Base-by-base conservation (phyloP, 2,329 filamentous ascomycete genomes). In the Monilinia aucupariae region DNA sequence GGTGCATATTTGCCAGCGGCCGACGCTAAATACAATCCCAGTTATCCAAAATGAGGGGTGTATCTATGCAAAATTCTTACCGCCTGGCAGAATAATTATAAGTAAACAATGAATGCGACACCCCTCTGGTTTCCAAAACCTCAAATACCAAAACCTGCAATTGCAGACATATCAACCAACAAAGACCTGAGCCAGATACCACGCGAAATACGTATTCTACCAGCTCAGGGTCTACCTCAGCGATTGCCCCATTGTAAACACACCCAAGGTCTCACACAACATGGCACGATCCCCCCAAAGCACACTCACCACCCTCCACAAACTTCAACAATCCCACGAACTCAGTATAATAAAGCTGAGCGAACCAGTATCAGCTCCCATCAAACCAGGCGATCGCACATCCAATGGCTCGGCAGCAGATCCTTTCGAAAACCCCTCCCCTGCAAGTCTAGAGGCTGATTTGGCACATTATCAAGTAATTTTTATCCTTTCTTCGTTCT, bases 371-470 rank as follows among this genome's bases (percentile, higher is more conserved):
- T 82, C 84, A 48, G 81, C 82, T 52, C 80, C 82, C 58, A 72
- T 80, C 2, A 69, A 78, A 37, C 68, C 74, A n/a, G 68, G 76
- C 66, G 76, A 74, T 71, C 81, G 88, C 66, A 86, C 81, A 39
- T 96, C 91, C 4, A 90, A 94, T 75, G 85, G 85, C 53, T 91
- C 89, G 41, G 30, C 49, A 13, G 82, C 80, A 67, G 78, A 84
- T 65, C 81, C 82, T 30, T 81, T 86, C 66, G 85, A 88, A 68
- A 85, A 82, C 65, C 84, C 85, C 90, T 87, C 68, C 12, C 91
- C 92, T 0, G 84, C 88, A 20, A 88, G 88, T 22, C 81, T 97
- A 9, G 86, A 90, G 67, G 90, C 90, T 34, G 93, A 97, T 75
- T 81, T 97, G 34, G 81, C 83, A 37, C 92, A 97, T 76, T 97